These are phyloP conservation scores for Silene coronaria DNA, from an alignment of 179 eudicot species.

Conservation along the genomic window DNA sequence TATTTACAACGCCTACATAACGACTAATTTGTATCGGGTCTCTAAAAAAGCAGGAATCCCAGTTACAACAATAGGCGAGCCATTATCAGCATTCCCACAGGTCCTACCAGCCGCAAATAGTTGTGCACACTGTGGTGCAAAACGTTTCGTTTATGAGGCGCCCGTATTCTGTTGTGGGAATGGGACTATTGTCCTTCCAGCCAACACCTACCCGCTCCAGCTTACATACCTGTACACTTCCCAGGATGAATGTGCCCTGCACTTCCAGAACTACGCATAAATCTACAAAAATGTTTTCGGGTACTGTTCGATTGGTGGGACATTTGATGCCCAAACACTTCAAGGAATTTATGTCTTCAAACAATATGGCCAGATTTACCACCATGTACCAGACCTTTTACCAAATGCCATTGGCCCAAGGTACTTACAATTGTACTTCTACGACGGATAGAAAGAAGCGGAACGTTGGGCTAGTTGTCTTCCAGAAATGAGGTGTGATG, in stretches of 20 bases:
- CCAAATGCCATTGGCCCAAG: background rate
- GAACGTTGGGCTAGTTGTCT: background rate
- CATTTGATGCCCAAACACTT: too few species aligned
- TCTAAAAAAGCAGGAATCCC: too few species aligned
- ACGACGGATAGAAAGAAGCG: background rate
- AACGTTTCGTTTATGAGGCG: background rate
- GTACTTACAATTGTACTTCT: background rate
- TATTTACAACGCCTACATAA: too few species aligned
- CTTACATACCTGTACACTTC: background rate
- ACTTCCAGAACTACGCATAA: too few species aligned
- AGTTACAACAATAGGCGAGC: too few species aligned
- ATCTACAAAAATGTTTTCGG: too few species aligned
- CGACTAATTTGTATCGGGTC: too few species aligned
- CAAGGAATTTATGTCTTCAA: constrained; percentile 7
- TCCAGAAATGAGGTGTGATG: background rate
- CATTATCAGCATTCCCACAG: too few species aligned
- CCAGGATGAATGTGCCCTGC: background rate
- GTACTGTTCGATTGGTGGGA: too few species aligned
- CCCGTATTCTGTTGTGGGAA: background rate
- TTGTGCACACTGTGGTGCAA: too few species aligned
- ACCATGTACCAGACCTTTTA: too few species aligned
- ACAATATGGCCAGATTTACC: background rate
- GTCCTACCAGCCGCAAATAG: too few species aligned
- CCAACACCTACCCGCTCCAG: background rate
- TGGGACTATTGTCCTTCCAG: background rate